Base-by-base conservation (phyloP, 2,329 filamentous ascomycete species). In the Chaetomium sp. region DNA sequence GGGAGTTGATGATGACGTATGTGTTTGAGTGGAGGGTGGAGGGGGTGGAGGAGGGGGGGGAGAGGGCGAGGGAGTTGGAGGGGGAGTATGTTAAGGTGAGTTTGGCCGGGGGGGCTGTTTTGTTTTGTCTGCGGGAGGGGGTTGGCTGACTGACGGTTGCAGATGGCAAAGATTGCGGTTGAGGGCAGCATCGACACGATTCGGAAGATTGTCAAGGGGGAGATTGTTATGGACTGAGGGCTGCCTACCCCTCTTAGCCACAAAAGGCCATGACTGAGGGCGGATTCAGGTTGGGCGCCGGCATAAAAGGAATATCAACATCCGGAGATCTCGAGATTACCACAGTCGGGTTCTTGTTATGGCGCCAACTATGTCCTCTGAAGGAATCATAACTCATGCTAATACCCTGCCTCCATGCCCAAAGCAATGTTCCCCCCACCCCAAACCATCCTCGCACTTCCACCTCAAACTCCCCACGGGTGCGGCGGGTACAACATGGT, bases 1-100 rank as follows among this genome's bases (percentile, higher is more conserved):
- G 68, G 58, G 66, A 68, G 27, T 55, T 77, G 35, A 74, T 68
- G 54, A 65, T 78, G 69, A 77, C 76, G 13, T 77, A 75, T 64
- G 65, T 72, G 1, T 78, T 77, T 67, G 70, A 73, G 29, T 75
- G 75, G 74, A 68, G 68, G 58, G 64, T 73, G 60, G 58, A 67
- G 8, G 69, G 63, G 0, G 64, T 73, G 2, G 67, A 59, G 54
- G 63, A 60, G 55, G 72, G 71, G 47, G 69, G 68, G 31, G 68
- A 70, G 23, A 69, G 69, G 33, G 70, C 66, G 21, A 49, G 38
- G 55, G 67, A 58, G 35, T 58, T 71, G 57, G 63, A 69, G 68
- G 71, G 53, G 5, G 54, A 23, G 62, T 69, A 72, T 59, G 65
- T 70, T 57, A 64, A 71, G 68, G 74, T 73, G 55, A 68, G 70